phyloP scores from a whole-genome alignment of 2,329 filamentous ascomycete species.

The Colletotrichum endophyticum region DNA sequence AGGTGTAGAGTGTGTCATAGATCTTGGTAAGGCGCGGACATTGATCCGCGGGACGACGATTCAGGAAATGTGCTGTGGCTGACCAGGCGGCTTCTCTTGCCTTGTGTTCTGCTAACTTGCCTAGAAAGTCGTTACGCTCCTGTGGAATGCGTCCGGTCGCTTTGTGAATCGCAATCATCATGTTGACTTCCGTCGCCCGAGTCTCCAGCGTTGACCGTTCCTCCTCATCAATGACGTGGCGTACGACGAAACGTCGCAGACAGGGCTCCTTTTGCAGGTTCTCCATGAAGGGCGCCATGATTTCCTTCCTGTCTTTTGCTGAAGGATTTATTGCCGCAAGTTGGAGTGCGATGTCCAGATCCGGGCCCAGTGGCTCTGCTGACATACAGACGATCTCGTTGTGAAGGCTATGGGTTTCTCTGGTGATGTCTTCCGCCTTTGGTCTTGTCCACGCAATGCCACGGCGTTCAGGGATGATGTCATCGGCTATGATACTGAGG shows the following conservation, averaged over 20 bases:
- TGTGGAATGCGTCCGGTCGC: background rate
- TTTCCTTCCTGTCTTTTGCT: background rate
- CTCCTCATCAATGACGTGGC: background rate
- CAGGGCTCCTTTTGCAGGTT: background rate
- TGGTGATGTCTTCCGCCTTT: background rate
- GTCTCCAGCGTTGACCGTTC: background rate
- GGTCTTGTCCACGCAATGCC: background rate
- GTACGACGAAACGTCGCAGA: background rate
- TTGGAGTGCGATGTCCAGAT: background rate
- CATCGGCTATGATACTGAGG: background rate
- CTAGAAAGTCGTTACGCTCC: background rate
- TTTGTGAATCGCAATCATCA: background rate
- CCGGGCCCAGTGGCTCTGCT: background rate
- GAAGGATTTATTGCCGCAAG: background rate
- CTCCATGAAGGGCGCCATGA: background rate
- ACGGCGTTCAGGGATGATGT: rapidly evolving
- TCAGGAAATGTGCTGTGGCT: too few relatives aligned
- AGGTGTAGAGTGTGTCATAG: too few relatives aligned
- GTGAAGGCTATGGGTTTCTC: background rate
- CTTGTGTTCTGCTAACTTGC: background rate
- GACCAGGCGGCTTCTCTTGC: too few relatives aligned
- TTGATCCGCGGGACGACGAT: too few relatives aligned
- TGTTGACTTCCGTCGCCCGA: background rate
- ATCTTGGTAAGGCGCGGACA: too few relatives aligned
- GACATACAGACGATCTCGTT: rapidly evolving